Conservation (phyloP, 306 rosid genomes). For the Parietaria judaica region DNA sequence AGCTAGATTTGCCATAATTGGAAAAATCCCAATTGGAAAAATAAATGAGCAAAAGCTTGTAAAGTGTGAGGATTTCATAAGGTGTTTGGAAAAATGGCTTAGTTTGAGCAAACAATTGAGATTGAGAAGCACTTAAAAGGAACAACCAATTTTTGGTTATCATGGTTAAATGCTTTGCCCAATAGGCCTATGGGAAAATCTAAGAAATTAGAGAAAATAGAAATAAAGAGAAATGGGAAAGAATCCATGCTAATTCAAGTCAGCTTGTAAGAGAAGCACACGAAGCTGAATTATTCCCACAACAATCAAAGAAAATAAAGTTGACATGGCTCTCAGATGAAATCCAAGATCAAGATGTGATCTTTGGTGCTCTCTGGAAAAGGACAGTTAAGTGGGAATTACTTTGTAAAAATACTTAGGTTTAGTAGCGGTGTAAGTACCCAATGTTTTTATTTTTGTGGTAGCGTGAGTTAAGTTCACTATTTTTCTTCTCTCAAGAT, state of each 20-base stretch:
- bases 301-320: slow-evolving; percentile 22
- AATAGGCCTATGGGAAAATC: slow-evolving; percentile 3
- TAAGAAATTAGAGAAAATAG: background rate
- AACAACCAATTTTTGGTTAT: slow-evolving; percentile 27
- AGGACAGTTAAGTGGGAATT: slow-evolving; percentile 32
- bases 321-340: slow-evolving; percentile 25
- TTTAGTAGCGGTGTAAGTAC: too few species aligned
- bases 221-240: background rate
- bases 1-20: slow-evolving; percentile 27
- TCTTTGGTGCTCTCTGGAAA: slow-evolving; percentile 32
- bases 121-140: slow-evolving; percentile 43
- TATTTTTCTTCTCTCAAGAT: too few species aligned
- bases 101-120: slow-evolving; percentile 34
- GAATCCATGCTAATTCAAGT: slow-evolving; percentile 19
- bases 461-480: too few species aligned
- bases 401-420: background rate
- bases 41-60: slow-evolving; percentile 37
- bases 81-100: slow-evolving; percentile 28
- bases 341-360: slow-evolving; percentile 21
- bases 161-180: slow-evolving; percentile 40
- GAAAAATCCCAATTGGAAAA: slow-evolving; percentile 32
- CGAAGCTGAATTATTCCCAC: slow-evolving; percentile 50
- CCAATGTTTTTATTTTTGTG: too few species aligned
- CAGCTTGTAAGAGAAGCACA: slow-evolving; percentile 39
- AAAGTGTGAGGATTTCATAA: slow-evolving; percentile 30